Evolutionary conservation across 1,139 yeast species (phyloP), one percentile per base, ranked within the genome.

Genomic region (Sugiyamaella paludigena): DNA sequence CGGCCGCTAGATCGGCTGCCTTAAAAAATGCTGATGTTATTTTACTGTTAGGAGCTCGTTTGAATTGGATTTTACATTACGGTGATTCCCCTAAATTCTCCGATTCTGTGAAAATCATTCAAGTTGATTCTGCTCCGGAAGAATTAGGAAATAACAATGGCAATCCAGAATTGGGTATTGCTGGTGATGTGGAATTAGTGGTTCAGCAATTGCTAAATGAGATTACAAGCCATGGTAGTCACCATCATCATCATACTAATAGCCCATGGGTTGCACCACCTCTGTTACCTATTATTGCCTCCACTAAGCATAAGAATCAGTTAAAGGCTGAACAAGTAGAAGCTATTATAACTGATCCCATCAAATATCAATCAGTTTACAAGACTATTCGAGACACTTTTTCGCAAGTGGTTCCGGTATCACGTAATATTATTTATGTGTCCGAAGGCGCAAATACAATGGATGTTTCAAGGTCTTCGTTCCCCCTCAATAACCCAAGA

Each of bases 371-470:
- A 56, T 72, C 77, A 15, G 83, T 78, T 1, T 80, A 81, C 62
- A 74, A 71, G 24, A 66, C 65, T 0, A 66, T 82, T n/a, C 65
- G 80, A 36, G 73, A 71, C 1, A 57, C 65, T 8, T 63, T 76
- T 35, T 56, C 58, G 1, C 57, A 57, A n/a, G 29, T 31, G 10
- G 52, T 63, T 27, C 65, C 68, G 24, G 15, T 50, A 13, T 38
- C 37, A 24, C 54, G 63, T 5, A 56, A 68, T 10, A 67, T 77
- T 1, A 61, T 79, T 4, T 69, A 75, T 39, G 76, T 81, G 1
- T 72, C 80, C 3, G 87, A 82, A 61, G 87, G 87, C 11, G 87
- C 87, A 1, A 81, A 81, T 59, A 80, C 87, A 0, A 82, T 82
- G 87, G 87, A 82, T 57, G 71, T 78, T 34, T 80, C 86, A 1